Evolutionary conservation across 176 grass and related monocot genomes (phyloP).

Genomic region (Guadua angustifolia): DNA sequence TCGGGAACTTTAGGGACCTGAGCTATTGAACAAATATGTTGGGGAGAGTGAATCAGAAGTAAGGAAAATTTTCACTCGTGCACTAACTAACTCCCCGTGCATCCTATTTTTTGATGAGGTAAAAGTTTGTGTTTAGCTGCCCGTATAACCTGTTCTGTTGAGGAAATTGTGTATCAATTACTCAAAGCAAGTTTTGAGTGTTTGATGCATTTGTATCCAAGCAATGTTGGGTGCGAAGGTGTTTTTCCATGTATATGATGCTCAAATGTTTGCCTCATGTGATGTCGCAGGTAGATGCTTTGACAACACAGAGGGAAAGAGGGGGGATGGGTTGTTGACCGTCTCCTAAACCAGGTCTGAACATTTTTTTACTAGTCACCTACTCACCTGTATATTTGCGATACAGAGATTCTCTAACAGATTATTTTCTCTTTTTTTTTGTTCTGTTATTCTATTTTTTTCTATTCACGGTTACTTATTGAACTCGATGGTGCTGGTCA

Average conservation of each 20-base stretch:
- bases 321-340: conserved; percentile 83
- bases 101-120: conserved; percentile 99
- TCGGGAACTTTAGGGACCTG: conserved; percentile 66
- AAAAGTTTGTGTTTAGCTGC: not conserved
- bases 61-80: conserved; percentile 90
- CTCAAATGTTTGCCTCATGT: conserved; percentile 37
- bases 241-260: not conserved
- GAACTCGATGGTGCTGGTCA: conserved; percentile 90
- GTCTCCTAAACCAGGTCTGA: conserved; percentile 77
- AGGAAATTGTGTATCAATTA: not conserved
- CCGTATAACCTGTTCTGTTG: not conserved
- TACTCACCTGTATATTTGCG: not conserved
- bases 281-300: conserved; percentile 78
- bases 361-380: conserved; percentile 1
- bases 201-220: conserved; percentile 4
- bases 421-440: no score
- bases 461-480: conserved; percentile 66
- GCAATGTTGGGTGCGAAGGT: not conserved
- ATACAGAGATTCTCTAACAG: no score
- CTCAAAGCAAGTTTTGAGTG: not conserved
- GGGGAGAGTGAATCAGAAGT: conserved; percentile 95
- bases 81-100: conserved; percentile 83
- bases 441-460: conserved; percentile 34
- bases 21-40: conserved; percentile 98
- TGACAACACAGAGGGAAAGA: conserved; percentile 92